Percentiles rank a stretch among this genome's conserved stretches.
Conservation (phyloP, 1,139 yeast genomes). For the Diutina rugosa region DNA sequence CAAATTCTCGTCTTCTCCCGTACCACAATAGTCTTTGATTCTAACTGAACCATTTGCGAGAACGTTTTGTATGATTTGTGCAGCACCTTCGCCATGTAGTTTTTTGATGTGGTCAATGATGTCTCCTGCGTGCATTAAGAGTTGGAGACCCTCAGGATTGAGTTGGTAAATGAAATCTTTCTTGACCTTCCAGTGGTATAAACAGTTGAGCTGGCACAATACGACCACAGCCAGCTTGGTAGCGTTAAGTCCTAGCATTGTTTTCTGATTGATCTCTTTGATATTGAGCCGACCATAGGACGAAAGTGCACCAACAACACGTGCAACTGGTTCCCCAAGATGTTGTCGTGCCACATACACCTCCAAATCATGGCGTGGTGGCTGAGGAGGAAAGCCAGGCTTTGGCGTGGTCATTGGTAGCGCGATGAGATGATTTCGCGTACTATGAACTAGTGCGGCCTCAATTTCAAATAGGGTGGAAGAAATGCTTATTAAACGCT, state of each 20-base stretch:
- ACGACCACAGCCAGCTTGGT: slow-evolving; percentile 51
- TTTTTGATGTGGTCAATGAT: slow-evolving; percentile 42
- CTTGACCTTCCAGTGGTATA: slow-evolving; percentile 30
- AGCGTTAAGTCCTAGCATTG: slow-evolving; percentile 26
- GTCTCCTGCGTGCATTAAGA: slow-evolving; percentile 66
- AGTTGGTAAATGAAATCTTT: slow-evolving; percentile 40
- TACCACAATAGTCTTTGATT: slow-evolving; percentile 39
- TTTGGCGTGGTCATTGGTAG: neutral
- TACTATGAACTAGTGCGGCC: neutral
- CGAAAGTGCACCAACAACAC: slow-evolving; percentile 38
- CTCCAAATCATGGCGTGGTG: slow-evolving; percentile 50
- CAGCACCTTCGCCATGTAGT: slow-evolving; percentile 31
- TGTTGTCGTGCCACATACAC: slow-evolving; percentile 40
- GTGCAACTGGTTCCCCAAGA: slow-evolving; percentile 54
- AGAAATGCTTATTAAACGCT: too few species aligned
- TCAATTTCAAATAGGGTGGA: neutral
- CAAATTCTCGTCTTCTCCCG: slow-evolving; percentile 18
- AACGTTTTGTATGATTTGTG: slow-evolving; percentile 66
- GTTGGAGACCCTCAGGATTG: slow-evolving; percentile 50
- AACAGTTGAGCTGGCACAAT: slow-evolving; percentile 53
- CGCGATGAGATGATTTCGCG: neutral
- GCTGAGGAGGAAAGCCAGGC: slow-evolving; percentile 20
- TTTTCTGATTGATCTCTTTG: slow-evolving; percentile 28
- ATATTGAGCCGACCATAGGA: slow-evolving; percentile 48
- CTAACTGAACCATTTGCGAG: slow-evolving; percentile 52